These are phyloP conservation scores for Phialophora chinensis DNA, from an alignment of 2,329 filamentous ascomycete species.

Conservation along the genomic window DNA sequence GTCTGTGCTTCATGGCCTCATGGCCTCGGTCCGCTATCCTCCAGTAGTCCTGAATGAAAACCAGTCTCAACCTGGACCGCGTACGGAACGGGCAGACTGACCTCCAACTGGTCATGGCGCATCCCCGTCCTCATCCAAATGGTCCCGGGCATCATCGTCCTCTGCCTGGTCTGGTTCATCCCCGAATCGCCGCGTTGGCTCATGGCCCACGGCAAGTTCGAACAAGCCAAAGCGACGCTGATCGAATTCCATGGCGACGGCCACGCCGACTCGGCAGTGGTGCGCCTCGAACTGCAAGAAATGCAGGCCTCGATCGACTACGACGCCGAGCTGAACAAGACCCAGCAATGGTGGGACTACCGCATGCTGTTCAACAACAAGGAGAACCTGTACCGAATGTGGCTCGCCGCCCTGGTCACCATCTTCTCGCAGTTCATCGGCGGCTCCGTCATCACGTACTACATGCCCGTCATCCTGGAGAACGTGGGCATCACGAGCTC, in stretches of 20 bases:
- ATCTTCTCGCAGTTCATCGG: constrained; percentile 48
- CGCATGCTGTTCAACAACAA: constrained; percentile 56
- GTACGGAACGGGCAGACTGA: background rate
- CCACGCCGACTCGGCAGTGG: constrained; percentile 40
- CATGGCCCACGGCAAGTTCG: constrained; percentile 62
- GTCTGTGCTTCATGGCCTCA: constrained; percentile 27
- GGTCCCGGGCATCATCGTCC: constrained; percentile 13
- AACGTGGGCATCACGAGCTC: constrained; percentile 13
- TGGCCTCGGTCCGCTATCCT: constrained; percentile 37
- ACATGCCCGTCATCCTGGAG: constrained; percentile 17
- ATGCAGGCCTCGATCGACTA: constrained; percentile 37
- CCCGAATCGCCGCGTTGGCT: constrained; percentile 58
- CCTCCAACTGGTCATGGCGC: background rate
- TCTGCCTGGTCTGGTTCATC: constrained; percentile 4
- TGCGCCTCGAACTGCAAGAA: constrained; percentile 43
- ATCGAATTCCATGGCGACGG: constrained; percentile 64
- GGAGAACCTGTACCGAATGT: constrained; percentile 37
- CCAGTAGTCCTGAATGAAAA: constrained; percentile 47
- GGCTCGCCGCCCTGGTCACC: constrained; percentile 52
- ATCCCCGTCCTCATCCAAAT: constrained; percentile 52
- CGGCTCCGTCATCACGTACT: constrained; percentile 39
- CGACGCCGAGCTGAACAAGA: constrained; percentile 10
- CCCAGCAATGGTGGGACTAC: constrained; percentile 54
- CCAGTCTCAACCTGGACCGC: background rate
- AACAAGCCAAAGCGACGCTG: constrained; percentile 62